Conservation (phyloP, 2,329 filamentous ascomycete genomes). For the Diaporthe nobilis region DNA sequence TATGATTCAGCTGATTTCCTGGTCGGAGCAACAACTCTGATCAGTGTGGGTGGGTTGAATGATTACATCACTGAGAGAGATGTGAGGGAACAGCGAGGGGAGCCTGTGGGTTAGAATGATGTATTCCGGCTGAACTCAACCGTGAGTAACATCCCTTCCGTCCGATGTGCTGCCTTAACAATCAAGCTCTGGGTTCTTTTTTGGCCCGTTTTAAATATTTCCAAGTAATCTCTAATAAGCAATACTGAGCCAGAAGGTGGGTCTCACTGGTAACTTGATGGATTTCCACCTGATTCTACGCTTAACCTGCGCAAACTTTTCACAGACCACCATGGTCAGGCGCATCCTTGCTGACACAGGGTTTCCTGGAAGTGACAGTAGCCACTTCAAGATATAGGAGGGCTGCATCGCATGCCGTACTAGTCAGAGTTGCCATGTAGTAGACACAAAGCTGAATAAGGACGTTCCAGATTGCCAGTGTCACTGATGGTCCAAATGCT, state of each 20-base stretch:
- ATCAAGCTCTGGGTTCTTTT: background rate
- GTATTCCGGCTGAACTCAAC: background rate
- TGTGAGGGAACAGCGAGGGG: background rate
- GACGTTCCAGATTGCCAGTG: background rate
- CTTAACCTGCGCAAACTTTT: fast-evolving
- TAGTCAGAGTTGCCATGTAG: background rate
- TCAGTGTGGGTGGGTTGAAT: too few species aligned
- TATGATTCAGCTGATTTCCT: too few species aligned
- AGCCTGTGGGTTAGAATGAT: background rate
- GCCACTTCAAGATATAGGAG: background rate
- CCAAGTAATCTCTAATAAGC: background rate
- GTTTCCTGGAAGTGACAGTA: background rate
- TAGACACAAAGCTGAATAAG: background rate
- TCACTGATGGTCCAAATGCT: background rate
- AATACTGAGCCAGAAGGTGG: background rate
- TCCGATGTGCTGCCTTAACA: background rate
- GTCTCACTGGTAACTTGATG: background rate
- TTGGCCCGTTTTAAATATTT: background rate
- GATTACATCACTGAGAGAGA: too few species aligned
- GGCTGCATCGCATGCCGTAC: background rate
- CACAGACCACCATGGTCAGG: background rate
- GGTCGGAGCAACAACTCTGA: too few species aligned
- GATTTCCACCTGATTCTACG: background rate
- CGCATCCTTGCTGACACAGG: background rate
- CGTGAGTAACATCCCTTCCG: background rate